These are phyloP conservation scores for Perkinsus chesapeaki DNA, from an alignment of 169 alveolate species.

Conservation along the genomic window DNA sequence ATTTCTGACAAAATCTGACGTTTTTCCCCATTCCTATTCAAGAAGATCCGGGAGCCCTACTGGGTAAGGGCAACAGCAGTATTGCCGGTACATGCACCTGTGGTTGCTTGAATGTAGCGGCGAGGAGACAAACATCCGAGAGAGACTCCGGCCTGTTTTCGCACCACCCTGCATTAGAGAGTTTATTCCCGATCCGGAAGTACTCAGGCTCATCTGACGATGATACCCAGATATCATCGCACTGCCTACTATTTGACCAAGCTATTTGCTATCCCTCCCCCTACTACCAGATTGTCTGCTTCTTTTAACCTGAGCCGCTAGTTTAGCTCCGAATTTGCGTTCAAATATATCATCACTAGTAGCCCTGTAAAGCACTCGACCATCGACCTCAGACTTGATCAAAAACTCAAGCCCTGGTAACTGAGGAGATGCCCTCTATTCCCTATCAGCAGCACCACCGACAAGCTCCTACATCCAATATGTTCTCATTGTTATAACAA, in stretches of 20 bases:
- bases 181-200: too few relatives aligned
- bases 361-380: neutral
- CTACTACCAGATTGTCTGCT: neutral
- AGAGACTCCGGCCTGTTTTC: too few relatives aligned
- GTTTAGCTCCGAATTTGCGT: neutral
- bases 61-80: neutral
- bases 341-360: neutral
- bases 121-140: too few relatives aligned
- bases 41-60: neutral
- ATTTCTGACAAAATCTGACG: too few relatives aligned
- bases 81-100: too few relatives aligned
- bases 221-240: too few relatives aligned
- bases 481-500: neutral
- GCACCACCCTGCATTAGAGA: too few relatives aligned
- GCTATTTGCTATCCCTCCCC: neutral
- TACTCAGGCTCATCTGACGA: too few relatives aligned
- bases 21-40: neutral
- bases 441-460: neutral
- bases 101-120: too few relatives aligned
- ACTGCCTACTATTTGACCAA: too few relatives aligned
- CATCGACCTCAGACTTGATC: neutral
- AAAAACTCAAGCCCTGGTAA: neutral
- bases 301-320: neutral
- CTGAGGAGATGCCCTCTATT: too few relatives aligned
- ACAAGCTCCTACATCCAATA: neutral